A percentile compares a stretch with the other conserved stretches of the same genome.
These are phyloP conservation scores for Podospora anserina DNA, from an alignment of 495 filamentous ascomycete species.

Conservation along the genomic window DNA sequence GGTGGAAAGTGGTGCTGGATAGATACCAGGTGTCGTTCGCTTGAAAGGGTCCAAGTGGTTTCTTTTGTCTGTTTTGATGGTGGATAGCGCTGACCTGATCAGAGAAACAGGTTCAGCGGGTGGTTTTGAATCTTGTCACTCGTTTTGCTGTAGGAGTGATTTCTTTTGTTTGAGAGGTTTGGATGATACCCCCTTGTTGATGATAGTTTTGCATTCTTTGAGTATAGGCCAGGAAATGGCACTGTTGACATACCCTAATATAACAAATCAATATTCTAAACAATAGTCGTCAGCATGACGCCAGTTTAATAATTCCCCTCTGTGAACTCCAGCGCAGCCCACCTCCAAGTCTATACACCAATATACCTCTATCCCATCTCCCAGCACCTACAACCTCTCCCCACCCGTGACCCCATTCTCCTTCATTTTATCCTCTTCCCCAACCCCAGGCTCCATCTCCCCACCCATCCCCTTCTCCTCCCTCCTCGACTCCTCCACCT, in stretches of 20 bases:
- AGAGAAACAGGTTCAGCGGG: neutral
- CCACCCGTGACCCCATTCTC: neutral
- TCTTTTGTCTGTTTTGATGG: neutral
- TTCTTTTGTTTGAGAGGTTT: neutral
- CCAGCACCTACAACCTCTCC: neutral
- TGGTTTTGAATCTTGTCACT: neutral
- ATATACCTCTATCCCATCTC: too few species aligned
- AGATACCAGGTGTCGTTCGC: neutral
- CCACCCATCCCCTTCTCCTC: conserved; percentile 41
- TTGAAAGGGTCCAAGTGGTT: neutral
- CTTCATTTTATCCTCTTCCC: neutral
- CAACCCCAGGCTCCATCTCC: conserved; percentile 39
- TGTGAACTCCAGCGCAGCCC: too few species aligned
- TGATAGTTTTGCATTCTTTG: neutral
- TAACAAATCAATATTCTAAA: neutral
- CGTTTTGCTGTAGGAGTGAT: neutral
- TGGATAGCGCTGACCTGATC: neutral
- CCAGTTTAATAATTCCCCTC: neutral
- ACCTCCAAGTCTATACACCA: neutral
- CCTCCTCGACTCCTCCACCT: conserved; percentile 25
- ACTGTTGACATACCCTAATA: neutral
- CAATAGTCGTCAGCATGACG: neutral
- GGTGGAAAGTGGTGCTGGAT: too few species aligned
- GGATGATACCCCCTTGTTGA: neutral
- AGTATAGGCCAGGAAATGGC: neutral